Conservation (phyloP, 495 filamentous ascomycete species). For the Massariosphaeria phaeospora region DNA sequence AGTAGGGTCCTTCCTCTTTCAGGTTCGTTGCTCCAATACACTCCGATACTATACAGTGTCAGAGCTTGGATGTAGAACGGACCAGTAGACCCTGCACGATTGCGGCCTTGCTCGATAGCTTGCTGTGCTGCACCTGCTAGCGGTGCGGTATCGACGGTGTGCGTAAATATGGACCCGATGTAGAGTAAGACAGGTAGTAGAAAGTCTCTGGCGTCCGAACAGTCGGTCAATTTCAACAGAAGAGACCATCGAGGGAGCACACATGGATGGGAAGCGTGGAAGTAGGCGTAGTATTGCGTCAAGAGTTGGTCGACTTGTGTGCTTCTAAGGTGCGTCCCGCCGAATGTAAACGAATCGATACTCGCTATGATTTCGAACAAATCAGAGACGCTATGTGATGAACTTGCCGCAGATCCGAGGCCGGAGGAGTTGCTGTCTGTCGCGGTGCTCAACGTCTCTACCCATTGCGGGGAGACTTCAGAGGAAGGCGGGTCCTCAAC, state of each 20-base stretch:
- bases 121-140: slow-evolving; percentile 9
- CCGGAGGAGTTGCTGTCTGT: slow-evolving; percentile 3
- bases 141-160: slow-evolving; percentile 31
- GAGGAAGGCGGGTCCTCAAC: neutral
- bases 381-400: slow-evolving; percentile 7
- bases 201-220: neutral
- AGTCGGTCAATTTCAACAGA: neutral
- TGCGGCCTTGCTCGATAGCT: neutral
- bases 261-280: slow-evolving; percentile 66
- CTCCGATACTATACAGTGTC: slow-evolving; percentile 65
- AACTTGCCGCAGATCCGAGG: neutral
- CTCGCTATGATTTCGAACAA: neutral
- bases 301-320: slow-evolving; percentile 15
- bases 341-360: neutral
- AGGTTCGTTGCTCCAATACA: slow-evolving; percentile 69
- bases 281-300: slow-evolving; percentile 38
- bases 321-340: neutral
- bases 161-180: slow-evolving; percentile 59
- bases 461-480: neutral
- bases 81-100: neutral
- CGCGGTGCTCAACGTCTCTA: neutral
- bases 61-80: slow-evolving; percentile 60
- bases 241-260: slow-evolving; percentile 47
- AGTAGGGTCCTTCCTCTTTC: slow-evolving; percentile 61
- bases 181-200: slow-evolving; percentile 61